Conservation (phyloP, 2,329 filamentous ascomycete species). For the Dactylellina sp. region DNA sequence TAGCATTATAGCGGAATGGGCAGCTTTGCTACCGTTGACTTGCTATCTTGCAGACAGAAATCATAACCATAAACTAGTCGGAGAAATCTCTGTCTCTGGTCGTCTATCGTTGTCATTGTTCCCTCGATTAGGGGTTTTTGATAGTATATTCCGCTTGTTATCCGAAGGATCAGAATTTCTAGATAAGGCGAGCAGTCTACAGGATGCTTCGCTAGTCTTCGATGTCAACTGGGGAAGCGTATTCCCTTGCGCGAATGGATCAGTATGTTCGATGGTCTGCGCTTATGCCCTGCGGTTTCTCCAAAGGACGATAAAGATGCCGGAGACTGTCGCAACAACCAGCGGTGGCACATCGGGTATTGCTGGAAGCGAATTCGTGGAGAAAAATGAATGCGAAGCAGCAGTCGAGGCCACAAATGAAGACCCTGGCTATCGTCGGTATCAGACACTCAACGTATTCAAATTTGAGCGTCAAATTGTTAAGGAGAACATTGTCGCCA, state of each 20-base stretch:
- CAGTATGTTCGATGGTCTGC: conserved; percentile 56
- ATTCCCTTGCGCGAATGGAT: conserved; percentile 61
- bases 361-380: no score
- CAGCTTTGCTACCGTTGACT: conserved; percentile 23
- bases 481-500: conserved; percentile 3
- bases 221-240: conserved; percentile 61
- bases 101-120: conserved; percentile 37
- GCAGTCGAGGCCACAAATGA: background rate
- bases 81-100: conserved; percentile 39
- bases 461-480: conserved; percentile 1
- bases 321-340: conserved; percentile 4
- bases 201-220: conserved; percentile 55
- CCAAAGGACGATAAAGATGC: background rate
- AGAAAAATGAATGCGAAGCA: background rate
- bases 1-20: conserved; percentile 1
- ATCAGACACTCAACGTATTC: conserved; percentile 12
- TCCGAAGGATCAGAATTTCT: conserved; percentile 33
- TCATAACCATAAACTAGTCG: conserved; percentile 30
- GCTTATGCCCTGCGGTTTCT: conserved; percentile 23
- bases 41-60: conserved; percentile 28
- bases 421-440: background rate
- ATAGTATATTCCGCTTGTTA: conserved; percentile 36
- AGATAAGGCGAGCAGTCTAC: conserved; percentile 34
- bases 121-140: conserved; percentile 33
- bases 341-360: background rate